Percentiles rank a stretch among this genome's conserved stretches.
Evolutionary conservation across 305 asterid genomes (phyloP).

Genomic region (Solanum hybrid): DNA sequence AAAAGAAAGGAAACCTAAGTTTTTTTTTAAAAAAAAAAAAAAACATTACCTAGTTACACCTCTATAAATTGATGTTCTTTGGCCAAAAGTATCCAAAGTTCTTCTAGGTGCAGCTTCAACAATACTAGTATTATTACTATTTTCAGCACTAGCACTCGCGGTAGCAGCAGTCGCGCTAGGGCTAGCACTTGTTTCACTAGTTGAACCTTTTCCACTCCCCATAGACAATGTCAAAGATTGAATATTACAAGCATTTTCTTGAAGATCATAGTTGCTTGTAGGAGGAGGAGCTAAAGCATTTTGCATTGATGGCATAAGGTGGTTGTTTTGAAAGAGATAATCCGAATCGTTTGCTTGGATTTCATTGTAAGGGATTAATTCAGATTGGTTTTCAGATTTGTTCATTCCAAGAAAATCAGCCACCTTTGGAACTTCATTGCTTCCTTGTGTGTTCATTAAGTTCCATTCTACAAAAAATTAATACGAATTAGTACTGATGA

Average conservation of each 20-base stretch:
- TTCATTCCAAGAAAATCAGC: constrained; percentile 74
- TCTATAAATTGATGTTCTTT: constrained; percentile 86
- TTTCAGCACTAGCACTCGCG: constrained; percentile 25
- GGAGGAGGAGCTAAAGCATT: constrained; percentile 22
- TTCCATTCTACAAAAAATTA: constrained; percentile 46
- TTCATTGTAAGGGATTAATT: constrained; percentile 40
- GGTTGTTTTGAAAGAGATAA: constrained; percentile 36
- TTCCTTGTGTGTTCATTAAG: constrained; percentile 38
- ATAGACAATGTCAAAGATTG: constrained; percentile 67
- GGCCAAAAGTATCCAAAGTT: constrained; percentile 77
- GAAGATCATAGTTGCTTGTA: constrained; percentile 26
- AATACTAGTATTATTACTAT: constrained; percentile 32
- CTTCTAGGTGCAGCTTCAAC: constrained; percentile 64
- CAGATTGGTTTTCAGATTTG: constrained; percentile 28
- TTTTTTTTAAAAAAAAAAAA: neutral
- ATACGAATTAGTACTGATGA: neutral
- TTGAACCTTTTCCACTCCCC: constrained; percentile 68
- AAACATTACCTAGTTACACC: constrained; percentile 72
- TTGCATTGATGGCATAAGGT: constrained; percentile 26
- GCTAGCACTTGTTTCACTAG: constrained; percentile 30
- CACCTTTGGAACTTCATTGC: constrained; percentile 57
- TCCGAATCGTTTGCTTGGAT: constrained; percentile 40
- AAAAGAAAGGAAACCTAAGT: neutral
- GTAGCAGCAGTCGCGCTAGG: constrained; percentile 6
- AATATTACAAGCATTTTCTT: constrained; percentile 47